Conservation (phyloP, 2,329 filamentous ascomycete genomes). For the Pezizomycotina sp. region DNA sequence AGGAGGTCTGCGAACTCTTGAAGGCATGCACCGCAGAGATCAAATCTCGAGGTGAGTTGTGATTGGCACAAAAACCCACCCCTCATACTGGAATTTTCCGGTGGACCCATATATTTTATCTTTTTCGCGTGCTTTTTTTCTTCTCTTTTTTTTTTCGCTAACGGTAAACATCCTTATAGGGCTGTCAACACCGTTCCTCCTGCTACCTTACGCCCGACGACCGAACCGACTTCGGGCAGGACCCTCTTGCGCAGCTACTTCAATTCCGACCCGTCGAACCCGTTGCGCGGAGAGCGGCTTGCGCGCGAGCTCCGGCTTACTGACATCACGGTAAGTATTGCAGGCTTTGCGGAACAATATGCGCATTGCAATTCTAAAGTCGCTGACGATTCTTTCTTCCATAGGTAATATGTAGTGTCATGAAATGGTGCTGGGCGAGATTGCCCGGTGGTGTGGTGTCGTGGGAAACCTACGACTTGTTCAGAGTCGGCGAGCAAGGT, state of each 20-base stretch:
- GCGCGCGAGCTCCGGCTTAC: constrained; percentile 77
- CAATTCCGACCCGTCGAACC: constrained; percentile 45
- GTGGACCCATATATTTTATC: neutral
- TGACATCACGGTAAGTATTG: constrained; percentile 64
- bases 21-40: constrained; percentile 75
- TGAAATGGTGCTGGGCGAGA: constrained; percentile 98
- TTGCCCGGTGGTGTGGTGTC: constrained; percentile 80
- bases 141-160: constrained; percentile 13
- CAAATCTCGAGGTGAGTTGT: constrained; percentile 68
- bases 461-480: constrained; percentile 94
- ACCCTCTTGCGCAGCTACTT: constrained; percentile 91
- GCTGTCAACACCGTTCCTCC: constrained; percentile 82
- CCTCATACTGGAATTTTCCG: too few relatives aligned
- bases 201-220: constrained; percentile 89
- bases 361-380: constrained; percentile 4
- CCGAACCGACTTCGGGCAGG: constrained; percentile 78
- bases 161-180: constrained; percentile 30
- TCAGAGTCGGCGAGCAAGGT: constrained; percentile 89
- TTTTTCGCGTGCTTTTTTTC: neutral
- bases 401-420: constrained; percentile 77
- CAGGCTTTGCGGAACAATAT: neutral
- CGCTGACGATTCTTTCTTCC: constrained; percentile 24
- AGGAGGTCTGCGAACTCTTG: constrained; percentile 80
- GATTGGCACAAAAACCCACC: too few relatives aligned
- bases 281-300: constrained; percentile 50